Percentiles rank a stretch among this genome's conserved stretches.
These are phyloP conservation scores for Brachypodium distachyon DNA, from an alignment of 202 grass and related monocot genomes.

Conservation along the genomic window DNA sequence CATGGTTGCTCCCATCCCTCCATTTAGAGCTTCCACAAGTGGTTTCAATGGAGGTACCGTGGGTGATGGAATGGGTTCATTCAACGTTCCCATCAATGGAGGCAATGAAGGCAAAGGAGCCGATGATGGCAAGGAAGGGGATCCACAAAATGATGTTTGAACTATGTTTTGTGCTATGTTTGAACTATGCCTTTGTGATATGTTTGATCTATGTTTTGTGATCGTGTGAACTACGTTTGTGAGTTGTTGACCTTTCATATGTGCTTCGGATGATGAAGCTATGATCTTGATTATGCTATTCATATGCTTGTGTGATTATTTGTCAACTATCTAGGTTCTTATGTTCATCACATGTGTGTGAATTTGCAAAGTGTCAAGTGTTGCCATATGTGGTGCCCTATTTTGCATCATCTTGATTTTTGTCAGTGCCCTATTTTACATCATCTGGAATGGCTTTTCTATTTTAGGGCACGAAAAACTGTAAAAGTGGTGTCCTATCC, in stretches of 20 bases:
- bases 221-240: background rate
- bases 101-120: background rate
- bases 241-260: background rate
- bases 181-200: background rate
- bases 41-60: background rate
- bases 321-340: too few relatives aligned
- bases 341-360: too few relatives aligned
- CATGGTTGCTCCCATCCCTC: background rate
- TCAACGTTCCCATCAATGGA: too few relatives aligned
- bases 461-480: background rate
- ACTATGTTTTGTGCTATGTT: background rate
- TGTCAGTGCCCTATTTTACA: background rate
- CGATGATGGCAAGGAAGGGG: background rate
- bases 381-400: too few relatives aligned
- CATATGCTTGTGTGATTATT: too few relatives aligned
- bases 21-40: background rate
- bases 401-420: too few relatives aligned
- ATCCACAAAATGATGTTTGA: background rate
- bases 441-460: background rate
- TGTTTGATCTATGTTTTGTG: background rate
- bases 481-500: background rate
- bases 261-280: too few relatives aligned
- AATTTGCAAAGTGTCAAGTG: too few relatives aligned
- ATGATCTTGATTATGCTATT: too few relatives aligned
- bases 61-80: background rate